Conservation (phyloP, 352 stramenopile genomes). For the Globisporangium cederbergense region DNA sequence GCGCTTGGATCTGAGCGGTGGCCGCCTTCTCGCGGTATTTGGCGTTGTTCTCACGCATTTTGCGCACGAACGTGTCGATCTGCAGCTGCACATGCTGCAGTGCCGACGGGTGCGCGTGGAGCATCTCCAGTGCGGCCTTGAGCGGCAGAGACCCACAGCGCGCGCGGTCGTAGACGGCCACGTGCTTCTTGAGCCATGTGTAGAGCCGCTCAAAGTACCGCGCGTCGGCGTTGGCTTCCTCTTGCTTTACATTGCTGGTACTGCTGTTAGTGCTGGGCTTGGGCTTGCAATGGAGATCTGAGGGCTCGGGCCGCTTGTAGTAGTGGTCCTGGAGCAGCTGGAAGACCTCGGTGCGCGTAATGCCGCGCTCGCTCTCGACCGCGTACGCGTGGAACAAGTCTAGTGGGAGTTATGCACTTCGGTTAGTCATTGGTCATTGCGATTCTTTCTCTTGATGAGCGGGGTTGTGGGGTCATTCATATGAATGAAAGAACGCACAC, state of each 20-base stretch:
- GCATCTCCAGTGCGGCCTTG: slow-evolving; percentile 36
- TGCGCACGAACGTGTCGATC: slow-evolving; percentile 35
- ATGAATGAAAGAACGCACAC: slow-evolving; percentile 31
- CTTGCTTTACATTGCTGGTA: not conserved
- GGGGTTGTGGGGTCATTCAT: too few relatives aligned
- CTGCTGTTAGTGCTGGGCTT: slow-evolving; percentile 8
- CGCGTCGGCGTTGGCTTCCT: slow-evolving; percentile 23
- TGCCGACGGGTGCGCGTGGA: slow-evolving; percentile 37
- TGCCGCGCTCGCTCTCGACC: slow-evolving; percentile 47
- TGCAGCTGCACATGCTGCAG: slow-evolving; percentile 47
- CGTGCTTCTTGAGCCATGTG: slow-evolving; percentile 73
- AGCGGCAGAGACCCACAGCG: slow-evolving; percentile 36
- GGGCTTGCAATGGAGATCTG: not conserved
- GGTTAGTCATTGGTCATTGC: not conserved
- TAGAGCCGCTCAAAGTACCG: slow-evolving; percentile 64
- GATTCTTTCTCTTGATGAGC: too few relatives aligned
- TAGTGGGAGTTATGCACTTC: slow-evolving; percentile 8
- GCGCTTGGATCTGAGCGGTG: slow-evolving; percentile 22
- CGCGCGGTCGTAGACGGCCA: slow-evolving; percentile 39
- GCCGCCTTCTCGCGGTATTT: slow-evolving; percentile 40
- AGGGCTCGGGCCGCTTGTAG: not conserved
- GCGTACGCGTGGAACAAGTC: slow-evolving; percentile 59
- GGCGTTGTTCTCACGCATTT: slow-evolving; percentile 42
- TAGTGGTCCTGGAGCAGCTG: slow-evolving; percentile 60
- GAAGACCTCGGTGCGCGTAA: slow-evolving; percentile 50